phyloP scores from a whole-genome alignment of 768 basidiomycete species.

The Lactarius evosmus region DNA sequence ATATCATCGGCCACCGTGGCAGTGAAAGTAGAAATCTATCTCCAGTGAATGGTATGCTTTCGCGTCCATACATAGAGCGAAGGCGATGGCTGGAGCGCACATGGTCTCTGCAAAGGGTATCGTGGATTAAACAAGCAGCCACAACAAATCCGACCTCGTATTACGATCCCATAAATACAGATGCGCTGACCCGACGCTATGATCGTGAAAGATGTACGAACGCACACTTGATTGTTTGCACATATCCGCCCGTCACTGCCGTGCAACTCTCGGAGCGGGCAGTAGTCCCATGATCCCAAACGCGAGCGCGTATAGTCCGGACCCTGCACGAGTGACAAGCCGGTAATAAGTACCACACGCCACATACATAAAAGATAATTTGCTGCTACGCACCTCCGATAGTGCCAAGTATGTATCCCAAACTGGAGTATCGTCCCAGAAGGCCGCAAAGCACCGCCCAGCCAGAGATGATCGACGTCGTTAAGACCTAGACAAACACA shows the following conservation, averaged over 20 bases:
- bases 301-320: constrained; percentile 61
- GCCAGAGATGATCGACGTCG: constrained; percentile 64
- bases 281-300: constrained; percentile 76
- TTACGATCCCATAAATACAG: constrained; percentile 12
- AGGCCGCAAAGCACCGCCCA: constrained; percentile 62
- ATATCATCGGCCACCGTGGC: background rate
- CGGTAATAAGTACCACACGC: constrained; percentile 5
- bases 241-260: constrained; percentile 10
- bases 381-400: constrained; percentile 40
- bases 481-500: constrained; percentile 42
- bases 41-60: too few species aligned
- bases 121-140: background rate
- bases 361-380: constrained; percentile 39
- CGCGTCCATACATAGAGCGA: background rate
- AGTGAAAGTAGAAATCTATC: background rate
- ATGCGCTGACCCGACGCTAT: constrained; percentile 6
- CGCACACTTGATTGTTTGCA: background rate
- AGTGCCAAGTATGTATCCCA: constrained; percentile 62
- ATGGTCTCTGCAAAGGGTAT: background rate
- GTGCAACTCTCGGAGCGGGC: constrained; percentile 47
- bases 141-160: constrained; percentile 9
- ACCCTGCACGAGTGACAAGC: constrained; percentile 42
- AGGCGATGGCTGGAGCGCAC: background rate
- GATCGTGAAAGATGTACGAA: background rate
- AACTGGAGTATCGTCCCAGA: constrained; percentile 60